These are phyloP conservation scores for Chaetoceros muelleri DNA, from an alignment of 108 stramenopile genomes.

Conservation along the genomic window DNA sequence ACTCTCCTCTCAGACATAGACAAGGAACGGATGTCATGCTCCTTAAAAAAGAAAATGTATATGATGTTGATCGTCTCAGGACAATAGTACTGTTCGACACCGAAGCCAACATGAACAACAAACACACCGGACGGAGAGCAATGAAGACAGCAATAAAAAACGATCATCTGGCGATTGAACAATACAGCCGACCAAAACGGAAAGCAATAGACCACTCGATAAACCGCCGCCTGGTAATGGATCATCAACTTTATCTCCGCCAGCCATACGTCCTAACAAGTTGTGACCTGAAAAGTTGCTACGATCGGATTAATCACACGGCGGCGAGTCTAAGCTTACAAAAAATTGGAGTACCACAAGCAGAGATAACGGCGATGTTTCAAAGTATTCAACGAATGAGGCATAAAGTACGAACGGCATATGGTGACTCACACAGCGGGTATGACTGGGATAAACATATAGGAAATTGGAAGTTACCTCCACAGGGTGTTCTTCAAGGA, in stretches of 20 bases:
- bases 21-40: conserved; percentile 8
- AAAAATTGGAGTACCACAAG: conserved; percentile 2
- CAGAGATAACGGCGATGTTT: conserved; percentile 1
- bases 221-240: background rate
- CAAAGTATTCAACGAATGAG: conserved; percentile 4
- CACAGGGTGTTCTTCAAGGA: conserved; percentile 20
- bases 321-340: conserved; percentile 8
- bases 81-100: conserved; percentile 6
- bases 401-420: conserved; percentile 10
- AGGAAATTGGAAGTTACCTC: background rate
- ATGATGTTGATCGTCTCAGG: background rate
- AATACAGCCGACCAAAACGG: background rate
- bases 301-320: conserved; percentile 14
- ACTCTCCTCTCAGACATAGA: background rate
- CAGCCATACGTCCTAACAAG: background rate
- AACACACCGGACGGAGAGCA: background rate
- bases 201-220: background rate
- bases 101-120: conserved; percentile 7
- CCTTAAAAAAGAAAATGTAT: conserved; percentile 7
- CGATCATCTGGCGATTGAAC: conserved; percentile 1
- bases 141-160: background rate
- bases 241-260: background rate
- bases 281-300: conserved; percentile 1
- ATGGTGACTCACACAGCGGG: conserved; percentile 1
- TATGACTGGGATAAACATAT: background rate